phyloP scores from a whole-genome alignment of 805 yeast species.

The Candida railenensis region DNA sequence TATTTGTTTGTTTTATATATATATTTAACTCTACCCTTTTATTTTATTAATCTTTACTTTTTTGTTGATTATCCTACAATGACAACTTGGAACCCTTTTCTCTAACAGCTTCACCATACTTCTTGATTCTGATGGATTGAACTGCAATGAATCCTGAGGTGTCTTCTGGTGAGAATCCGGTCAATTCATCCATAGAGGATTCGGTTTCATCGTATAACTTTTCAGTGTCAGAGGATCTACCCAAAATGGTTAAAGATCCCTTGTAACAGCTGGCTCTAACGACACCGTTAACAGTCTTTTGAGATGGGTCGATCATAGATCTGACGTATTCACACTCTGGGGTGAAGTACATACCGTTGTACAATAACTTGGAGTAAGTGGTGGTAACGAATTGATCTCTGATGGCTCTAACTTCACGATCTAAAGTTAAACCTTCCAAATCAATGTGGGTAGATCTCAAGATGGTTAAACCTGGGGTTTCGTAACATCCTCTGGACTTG shows the following conservation, averaged over 20 bases:
- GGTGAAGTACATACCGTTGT: conserved; percentile 97
- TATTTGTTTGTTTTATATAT: background rate
- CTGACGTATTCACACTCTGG: conserved; percentile 98
- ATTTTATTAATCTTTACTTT: background rate
- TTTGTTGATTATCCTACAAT: conserved; percentile 27
- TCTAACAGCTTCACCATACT: conserved; percentile 94
- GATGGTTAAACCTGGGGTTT: conserved; percentile 96
- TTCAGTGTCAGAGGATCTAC: conserved; percentile 94
- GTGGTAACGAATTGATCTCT: conserved; percentile 97
- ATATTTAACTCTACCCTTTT: too few relatives aligned
- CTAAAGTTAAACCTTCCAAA: conserved; percentile 93
- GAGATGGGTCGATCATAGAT: conserved; percentile 92
- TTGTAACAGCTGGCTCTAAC: conserved; percentile 94
- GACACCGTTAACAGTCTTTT: conserved; percentile 91
- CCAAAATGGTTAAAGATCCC: conserved; percentile 80
- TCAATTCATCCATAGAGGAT: conserved; percentile 98
- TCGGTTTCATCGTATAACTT: conserved; percentile 97
- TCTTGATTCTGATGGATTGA: conserved; percentile 97
- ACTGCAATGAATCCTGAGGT: conserved; percentile 97
- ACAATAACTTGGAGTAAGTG: conserved; percentile 81
- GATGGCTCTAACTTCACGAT: conserved; percentile 95
- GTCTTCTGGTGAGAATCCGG: conserved; percentile 96
- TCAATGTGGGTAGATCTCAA: conserved; percentile 94
- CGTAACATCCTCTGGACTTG: conserved; percentile 99
- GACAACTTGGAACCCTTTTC: conserved; percentile 61